These are phyloP conservation scores for Trichoderma simmonsii DNA, from an alignment of 2,329 filamentous ascomycete species.

Conservation along the genomic window DNA sequence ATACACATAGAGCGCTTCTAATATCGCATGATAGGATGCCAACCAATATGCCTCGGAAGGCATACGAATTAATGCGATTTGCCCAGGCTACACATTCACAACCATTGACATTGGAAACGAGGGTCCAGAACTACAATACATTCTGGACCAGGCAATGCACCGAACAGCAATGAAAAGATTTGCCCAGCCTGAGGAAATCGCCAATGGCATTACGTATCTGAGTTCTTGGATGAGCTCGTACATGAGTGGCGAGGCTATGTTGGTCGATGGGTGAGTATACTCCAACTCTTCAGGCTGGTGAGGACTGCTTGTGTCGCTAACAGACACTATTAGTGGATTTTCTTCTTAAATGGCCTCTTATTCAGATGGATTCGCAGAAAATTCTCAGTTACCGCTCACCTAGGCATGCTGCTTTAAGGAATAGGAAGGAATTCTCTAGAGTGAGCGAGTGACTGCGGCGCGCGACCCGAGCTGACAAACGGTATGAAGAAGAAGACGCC, in stretches of 20 bases:
- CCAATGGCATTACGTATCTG: not conserved
- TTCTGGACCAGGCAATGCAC: not conserved
- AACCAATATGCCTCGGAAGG: not conserved
- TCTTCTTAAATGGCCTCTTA: too few species aligned
- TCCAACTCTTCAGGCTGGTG: not conserved
- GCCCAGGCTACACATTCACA: not conserved
- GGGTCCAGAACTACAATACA: not conserved
- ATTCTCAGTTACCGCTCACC: too few species aligned
- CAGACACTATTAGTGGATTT: too few species aligned
- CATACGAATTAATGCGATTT: not conserved
- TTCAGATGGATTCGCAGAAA: too few species aligned
- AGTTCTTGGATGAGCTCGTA: slow-evolving; percentile 3
- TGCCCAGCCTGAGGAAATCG: not conserved
- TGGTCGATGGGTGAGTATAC: not conserved
- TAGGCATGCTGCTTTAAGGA: too few species aligned
- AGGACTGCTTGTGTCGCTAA: too few species aligned
- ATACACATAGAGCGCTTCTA: not conserved
- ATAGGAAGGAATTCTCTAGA: too few species aligned
- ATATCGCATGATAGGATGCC: not conserved
- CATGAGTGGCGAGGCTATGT: slow-evolving; percentile 2
- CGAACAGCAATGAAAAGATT: not conserved
- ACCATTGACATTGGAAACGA: not conserved
- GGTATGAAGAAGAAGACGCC: too few species aligned
- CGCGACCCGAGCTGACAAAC: too few species aligned
- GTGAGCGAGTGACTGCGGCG: too few species aligned